Percentiles rank a stretch among this genome's conserved stretches.
phyloP scores from a whole-genome alignment of 2,329 filamentous ascomycete genomes.

The Colletotrichum scovillei region DNA sequence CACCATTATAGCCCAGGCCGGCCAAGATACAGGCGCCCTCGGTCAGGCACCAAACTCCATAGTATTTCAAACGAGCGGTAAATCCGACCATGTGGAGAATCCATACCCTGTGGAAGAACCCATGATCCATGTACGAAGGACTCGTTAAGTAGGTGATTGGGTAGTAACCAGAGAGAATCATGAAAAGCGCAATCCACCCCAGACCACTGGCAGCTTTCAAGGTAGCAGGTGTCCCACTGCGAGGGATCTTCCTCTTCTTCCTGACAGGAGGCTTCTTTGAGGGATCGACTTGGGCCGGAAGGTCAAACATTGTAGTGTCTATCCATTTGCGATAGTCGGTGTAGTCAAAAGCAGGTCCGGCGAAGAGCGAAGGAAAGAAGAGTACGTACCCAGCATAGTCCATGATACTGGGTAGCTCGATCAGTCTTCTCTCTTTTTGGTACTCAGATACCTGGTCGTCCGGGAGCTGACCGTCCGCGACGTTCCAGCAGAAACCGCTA shows the following conservation, averaged over 20 bases:
- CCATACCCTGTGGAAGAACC: constrained; percentile 79
- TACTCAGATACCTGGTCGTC: constrained; percentile 84
- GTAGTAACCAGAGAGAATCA: constrained; percentile 78
- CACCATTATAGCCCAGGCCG: constrained; percentile 92
- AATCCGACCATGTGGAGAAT: constrained; percentile 87
- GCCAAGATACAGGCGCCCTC: constrained; percentile 95
- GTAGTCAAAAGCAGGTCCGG: constrained; percentile 93
- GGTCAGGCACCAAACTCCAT: constrained; percentile 93
- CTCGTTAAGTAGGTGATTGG: constrained; percentile 71
- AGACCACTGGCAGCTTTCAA: constrained; percentile 80
- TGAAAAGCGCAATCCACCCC: constrained; percentile 82
- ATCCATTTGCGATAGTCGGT: constrained; percentile 93
- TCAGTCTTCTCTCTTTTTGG: constrained; percentile 85
- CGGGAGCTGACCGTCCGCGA: constrained; percentile 88
- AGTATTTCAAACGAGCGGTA: constrained; percentile 90
- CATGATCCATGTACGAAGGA: constrained; percentile 74
- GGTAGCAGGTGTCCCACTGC: constrained; percentile 86
- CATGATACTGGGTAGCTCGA: constrained; percentile 77
- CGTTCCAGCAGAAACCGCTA: constrained; percentile 96
- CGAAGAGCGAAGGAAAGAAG: constrained; percentile 93
- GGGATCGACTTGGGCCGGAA: constrained; percentile 84
- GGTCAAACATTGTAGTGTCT: constrained; percentile 92
- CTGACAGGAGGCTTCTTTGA: constrained; percentile 86
- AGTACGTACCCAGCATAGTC: constrained; percentile 92
- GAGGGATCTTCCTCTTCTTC: constrained; percentile 91